Evolutionary conservation across 129 eudicot genomes (phyloP).

Genomic region (Lactuca saligna): DNA sequence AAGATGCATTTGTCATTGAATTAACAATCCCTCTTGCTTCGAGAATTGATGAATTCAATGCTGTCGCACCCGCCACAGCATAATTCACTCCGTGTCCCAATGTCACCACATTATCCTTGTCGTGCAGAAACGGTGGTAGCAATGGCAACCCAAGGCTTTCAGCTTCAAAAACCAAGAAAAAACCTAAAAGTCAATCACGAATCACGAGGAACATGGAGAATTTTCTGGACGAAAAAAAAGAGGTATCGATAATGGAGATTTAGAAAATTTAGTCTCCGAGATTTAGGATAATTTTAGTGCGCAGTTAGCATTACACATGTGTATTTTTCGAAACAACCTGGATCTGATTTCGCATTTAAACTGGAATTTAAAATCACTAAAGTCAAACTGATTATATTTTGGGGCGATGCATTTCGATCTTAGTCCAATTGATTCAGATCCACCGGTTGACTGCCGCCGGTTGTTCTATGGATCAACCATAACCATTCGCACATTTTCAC

Average conservation of each 20-base stretch:
- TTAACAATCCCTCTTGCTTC: slow-evolving; percentile 22
- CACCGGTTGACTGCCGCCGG: no score
- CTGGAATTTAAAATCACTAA: neutral
- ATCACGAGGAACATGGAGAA: neutral
- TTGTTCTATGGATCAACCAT: no score
- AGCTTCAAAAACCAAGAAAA: neutral
- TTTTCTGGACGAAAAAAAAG: neutral
- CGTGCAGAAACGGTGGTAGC: slow-evolving; percentile 31
- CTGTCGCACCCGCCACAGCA: slow-evolving; percentile 41
- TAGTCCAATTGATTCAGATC: no score
- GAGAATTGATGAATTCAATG: slow-evolving; percentile 26
- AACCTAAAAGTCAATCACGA: no score
- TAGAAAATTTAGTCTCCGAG: neutral
- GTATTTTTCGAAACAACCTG: neutral
- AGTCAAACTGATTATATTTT: neutral
- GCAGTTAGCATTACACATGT: no score
- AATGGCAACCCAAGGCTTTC: slow-evolving; percentile 8
- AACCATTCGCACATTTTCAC: neutral
- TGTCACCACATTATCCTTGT: neutral
- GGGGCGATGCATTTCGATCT: no score
- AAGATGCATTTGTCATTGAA: slow-evolving; percentile 32
- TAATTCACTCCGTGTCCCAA: slow-evolving; percentile 33
- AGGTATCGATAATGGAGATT: neutral
- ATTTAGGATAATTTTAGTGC: neutral
- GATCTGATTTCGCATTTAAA: neutral